Evolutionary conservation across 371 early-diverging fungal genomes (phyloP).

Genomic region (Syncephalastrum racemosum): DNA sequence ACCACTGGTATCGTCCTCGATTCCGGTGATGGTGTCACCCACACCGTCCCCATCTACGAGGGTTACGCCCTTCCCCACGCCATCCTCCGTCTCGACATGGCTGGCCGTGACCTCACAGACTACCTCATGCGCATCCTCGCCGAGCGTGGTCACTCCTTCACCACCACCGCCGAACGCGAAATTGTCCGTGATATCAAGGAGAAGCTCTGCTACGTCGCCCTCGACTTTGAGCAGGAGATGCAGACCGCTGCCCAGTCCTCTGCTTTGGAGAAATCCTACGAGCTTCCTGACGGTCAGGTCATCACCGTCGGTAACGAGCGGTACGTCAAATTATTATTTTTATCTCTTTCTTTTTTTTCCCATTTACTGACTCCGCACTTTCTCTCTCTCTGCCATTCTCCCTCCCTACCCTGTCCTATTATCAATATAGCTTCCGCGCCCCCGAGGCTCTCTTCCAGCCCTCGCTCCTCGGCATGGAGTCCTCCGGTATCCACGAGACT

Average conservation of each 20-base stretch:
- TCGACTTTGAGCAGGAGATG: constrained; percentile 99
- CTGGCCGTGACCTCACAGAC: constrained; percentile 97
- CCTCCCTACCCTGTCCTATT: constrained; percentile 1
- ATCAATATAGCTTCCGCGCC: constrained; percentile 80
- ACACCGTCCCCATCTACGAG: constrained; percentile 99
- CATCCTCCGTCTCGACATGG: constrained; percentile 96
- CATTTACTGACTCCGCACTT: background rate
- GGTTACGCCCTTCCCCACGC: constrained; percentile 99
- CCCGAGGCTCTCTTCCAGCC: constrained; percentile 99
- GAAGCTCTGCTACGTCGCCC: constrained; percentile 99
- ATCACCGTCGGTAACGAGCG: constrained; percentile 99
- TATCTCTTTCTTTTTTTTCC: background rate
- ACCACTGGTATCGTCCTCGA: constrained; percentile 99
- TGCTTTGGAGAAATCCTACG: constrained; percentile 96
- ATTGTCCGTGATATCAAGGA: constrained; percentile 99
- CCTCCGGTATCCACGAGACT: constrained; percentile 93
- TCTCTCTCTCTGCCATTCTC: no score
- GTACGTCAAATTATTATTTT: constrained; percentile 23
- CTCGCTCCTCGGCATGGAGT: constrained; percentile 88
- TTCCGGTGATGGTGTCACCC: constrained; percentile 99
- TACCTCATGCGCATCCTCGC: constrained; percentile 97
- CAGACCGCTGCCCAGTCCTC: constrained; percentile 92
- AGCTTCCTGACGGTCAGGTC: constrained; percentile 99
- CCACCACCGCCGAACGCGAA: constrained; percentile 99
- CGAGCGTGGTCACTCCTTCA: constrained; percentile 98